Base-by-base conservation (phyloP, 495 filamentous ascomycete species). In the Elaphomyces granulatus region DNA sequence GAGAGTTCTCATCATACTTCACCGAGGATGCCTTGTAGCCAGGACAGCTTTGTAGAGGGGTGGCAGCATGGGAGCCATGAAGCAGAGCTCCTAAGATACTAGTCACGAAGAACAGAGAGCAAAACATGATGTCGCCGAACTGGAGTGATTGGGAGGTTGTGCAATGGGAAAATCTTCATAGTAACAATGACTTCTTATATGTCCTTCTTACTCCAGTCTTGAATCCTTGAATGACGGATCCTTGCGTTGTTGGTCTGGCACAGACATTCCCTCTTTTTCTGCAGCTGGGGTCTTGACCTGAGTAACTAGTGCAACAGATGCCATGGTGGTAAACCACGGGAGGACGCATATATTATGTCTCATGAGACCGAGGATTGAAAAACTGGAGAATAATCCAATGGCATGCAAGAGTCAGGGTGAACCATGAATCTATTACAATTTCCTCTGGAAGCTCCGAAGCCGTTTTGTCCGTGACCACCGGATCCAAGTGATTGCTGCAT, bases 1-100 rank as follows among this genome's bases (percentile, higher is more conserved):
- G 43, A 17, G 52, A 53, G 16, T 43, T 44, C 8, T 54, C 51
- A 3, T 51, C 66, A 23, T 71, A 63, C 39, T 66, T 58, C 32
- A 87, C 59, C 54, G 84, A 78, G 15, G 63, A 68, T 30, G 78
- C 82, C 14, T 61, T 69, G 51, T 92, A 92, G 3, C 83, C 83
- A 10, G 81, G 79, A 47, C 83, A 88, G 14, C 18, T 15, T 8
- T 43, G 32, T 6, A 43, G 26, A 16, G 40, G 28, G 12, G 32
- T 23, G 16, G 40, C 40, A 8, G 33, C 8, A n/a, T n/a, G n/a
- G 12, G 23, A 28, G 12, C 23, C 12, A 6, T 6, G 23, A 28
- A 28, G 6, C 23, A 28, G 23, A 28, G 23, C 6, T 12, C 23
- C 23, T 12, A 28, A 28, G 6, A 28, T 6, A 12, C 23, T 12